Base-by-base conservation (phyloP, 345 rosid species). In the Toxicodendron radicans region DNA sequence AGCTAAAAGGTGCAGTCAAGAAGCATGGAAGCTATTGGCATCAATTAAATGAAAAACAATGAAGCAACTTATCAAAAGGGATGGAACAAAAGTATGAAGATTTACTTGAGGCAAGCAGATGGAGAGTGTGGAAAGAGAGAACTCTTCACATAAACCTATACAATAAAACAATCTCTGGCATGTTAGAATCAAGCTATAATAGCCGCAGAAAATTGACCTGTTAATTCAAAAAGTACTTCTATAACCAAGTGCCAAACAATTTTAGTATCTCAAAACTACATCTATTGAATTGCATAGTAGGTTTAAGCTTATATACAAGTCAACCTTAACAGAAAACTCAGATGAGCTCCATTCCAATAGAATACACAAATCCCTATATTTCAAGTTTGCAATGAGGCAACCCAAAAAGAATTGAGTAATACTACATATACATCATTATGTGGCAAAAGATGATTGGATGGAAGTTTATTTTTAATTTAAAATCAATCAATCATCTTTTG, bases 81-180 rank as follows among this genome's bases (percentile, higher is more conserved):
- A 68, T 52, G 11, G 56, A 21, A 73, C 21, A 65, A 59, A 45
- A 64, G 58, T 21, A n/a, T 41, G 38, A 74, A 74, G 54, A 27
- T 10, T 80, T 83, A 95, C 98, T 87, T 88, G 80, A 93, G 96
- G 75, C 89, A 87, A 64, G 97, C 80, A 79, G 93, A 77, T 62
- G 98, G 99, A 69, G 98, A 89, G 71, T 93, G 89, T 18, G 97
- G 97, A 71, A 91, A 84, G 13, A 78, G 68, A 27, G 89, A 75
- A 71, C 93, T 91, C 84, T 85, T 95, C 85, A 91, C 91, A 76
- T 86, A 95, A 68, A 73, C 96, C 99, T 95, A 73, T 65, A 82
- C 8, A 35, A 59, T 53, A 43, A 78, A 67, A 41, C 17, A 38
- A 13, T 63, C 38, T n/a, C 17, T 33, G 11, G 35, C 27, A 17